Percentiles rank a stretch among this genome's conserved stretches.
Conservation (phyloP, 2,329 filamentous ascomycete species). For the Microdochium trichocladiopsis region DNA sequence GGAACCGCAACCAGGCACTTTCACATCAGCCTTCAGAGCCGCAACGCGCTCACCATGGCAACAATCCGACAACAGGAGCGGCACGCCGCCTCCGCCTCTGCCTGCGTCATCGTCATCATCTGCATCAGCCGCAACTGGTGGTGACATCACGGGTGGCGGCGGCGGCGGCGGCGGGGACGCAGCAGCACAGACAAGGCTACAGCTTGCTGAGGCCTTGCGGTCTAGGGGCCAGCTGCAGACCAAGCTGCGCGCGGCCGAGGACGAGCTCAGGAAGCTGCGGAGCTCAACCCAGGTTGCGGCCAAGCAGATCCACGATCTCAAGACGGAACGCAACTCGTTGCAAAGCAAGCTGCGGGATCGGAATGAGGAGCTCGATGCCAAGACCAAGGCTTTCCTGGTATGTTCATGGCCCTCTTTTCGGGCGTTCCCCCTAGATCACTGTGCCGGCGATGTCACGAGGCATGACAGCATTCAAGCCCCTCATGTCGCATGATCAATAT, state of each 20-base stretch:
- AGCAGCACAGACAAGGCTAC: conserved; percentile 49
- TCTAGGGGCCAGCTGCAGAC: conserved; percentile 62
- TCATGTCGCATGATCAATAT: too few relatives aligned
- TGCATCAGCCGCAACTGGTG: neutral
- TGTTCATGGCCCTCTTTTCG: conserved; percentile 8
- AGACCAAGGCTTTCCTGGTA: conserved; percentile 75
- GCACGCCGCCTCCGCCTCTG: conserved; percentile 10
- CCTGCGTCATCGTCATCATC: neutral
- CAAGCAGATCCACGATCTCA: conserved; percentile 53
- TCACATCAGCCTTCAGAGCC: conserved; percentile 10
- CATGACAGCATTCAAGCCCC: too few relatives aligned
- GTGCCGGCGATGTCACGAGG: too few relatives aligned
- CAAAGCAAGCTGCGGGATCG: conserved; percentile 66
- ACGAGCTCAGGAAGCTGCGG: conserved; percentile 59
- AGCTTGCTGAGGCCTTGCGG: conserved; percentile 71
- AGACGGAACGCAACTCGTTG: conserved; percentile 54
- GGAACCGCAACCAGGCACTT: conserved; percentile 14
- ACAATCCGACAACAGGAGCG: conserved; percentile 15
- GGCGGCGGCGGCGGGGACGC: conserved; percentile 22
- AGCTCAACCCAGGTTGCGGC: conserved; percentile 51
- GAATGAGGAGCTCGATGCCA: conserved; percentile 78
- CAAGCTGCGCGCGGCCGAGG: conserved; percentile 53
- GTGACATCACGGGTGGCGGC: neutral
- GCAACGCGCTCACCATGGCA: conserved; percentile 18
- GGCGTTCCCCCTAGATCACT: neutral